Conservation (phyloP, 257 asterid species). For the Plantago ovata region DNA sequence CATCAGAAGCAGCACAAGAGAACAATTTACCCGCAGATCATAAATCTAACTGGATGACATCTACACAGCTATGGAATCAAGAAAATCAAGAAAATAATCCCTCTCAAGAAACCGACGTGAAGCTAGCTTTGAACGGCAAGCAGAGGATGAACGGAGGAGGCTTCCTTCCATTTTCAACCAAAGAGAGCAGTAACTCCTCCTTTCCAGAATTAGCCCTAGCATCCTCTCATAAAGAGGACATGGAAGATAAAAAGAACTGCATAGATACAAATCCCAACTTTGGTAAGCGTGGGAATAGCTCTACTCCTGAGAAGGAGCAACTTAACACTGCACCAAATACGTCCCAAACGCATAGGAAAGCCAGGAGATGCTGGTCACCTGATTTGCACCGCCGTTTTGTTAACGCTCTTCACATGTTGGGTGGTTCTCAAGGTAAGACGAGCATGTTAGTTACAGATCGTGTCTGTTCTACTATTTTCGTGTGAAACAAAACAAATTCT, state of each 20-base stretch:
- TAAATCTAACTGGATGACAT: conserved; percentile 92
- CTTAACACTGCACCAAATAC: conserved; percentile 18
- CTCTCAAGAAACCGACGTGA: conserved; percentile 41
- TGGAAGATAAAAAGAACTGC: conserved; percentile 36
- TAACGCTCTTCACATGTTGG: conserved; percentile 94
- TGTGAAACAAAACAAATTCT: no score
- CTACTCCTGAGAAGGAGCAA: conserved; percentile 32
- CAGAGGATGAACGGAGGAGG: conserved; percentile 53
- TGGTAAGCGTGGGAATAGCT: conserved; percentile 24
- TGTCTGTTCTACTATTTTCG: no score
- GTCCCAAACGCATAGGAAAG: conserved; percentile 69
- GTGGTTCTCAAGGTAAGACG: conserved; percentile 96
- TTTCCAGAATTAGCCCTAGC: conserved; percentile 79
- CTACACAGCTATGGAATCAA: conserved; percentile 92
- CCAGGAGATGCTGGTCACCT: conserved; percentile 98
- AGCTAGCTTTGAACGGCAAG: conserved; percentile 41
- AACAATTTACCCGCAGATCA: conserved; percentile 33
- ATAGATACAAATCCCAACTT: conserved; percentile 38
- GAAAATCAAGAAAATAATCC: conserved; percentile 35
- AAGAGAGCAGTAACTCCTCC: conserved; percentile 28
- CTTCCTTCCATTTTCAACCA: conserved; percentile 52
- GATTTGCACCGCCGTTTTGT: conserved; percentile 90
- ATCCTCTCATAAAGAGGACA: conserved; percentile 49
- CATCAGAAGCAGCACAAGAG: conserved; percentile 27
- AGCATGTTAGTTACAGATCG: no score